phyloP scores from a whole-genome alignment of 2,329 filamentous ascomycete species.

The Pseudogymnoascus sp. region DNA sequence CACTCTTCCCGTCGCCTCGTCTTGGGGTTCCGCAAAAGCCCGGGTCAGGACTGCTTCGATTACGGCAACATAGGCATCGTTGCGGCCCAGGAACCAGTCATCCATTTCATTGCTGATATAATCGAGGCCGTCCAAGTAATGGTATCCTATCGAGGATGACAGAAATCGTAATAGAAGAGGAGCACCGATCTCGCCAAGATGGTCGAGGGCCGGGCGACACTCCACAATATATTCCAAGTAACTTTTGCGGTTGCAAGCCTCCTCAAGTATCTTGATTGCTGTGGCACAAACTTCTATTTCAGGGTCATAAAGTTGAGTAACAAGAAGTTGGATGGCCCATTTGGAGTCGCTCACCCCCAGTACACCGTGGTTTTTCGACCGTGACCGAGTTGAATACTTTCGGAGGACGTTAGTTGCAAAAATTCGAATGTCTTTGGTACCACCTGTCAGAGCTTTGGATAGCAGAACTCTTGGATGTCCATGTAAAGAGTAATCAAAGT shows the following conservation, averaged over 20 bases:
- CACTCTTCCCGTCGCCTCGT: slow-evolving; percentile 28
- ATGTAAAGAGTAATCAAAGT: slow-evolving; percentile 83
- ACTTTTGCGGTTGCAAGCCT: slow-evolving; percentile 86
- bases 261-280: slow-evolving; percentile 93
- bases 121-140: slow-evolving; percentile 92
- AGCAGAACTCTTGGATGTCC: slow-evolving; percentile 88
- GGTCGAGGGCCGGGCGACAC: slow-evolving; percentile 87
- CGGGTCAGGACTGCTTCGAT: slow-evolving; percentile 93
- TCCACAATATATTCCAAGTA: slow-evolving; percentile 95
- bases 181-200: slow-evolving; percentile 92
- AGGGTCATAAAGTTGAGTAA: slow-evolving; percentile 96
- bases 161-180: slow-evolving; percentile 86
- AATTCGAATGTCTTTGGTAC: slow-evolving; percentile 85
- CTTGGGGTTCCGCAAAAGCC: slow-evolving; percentile 54
- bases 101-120: slow-evolving; percentile 99
- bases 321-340: slow-evolving; percentile 93
- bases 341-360: slow-evolving; percentile 61
- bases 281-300: slow-evolving; percentile 95
- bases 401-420: slow-evolving; percentile 79
- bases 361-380: slow-evolving; percentile 31
- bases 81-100: slow-evolving; percentile 95
- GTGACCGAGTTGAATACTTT: slow-evolving; percentile 66
- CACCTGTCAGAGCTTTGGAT: slow-evolving; percentile 86
- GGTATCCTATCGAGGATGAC: slow-evolving; percentile 93
- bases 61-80: slow-evolving; percentile 89